Evolutionary conservation across 2,329 filamentous ascomycete species (phyloP), one percentile per base, ranked within the genome.

Genomic region (Cladosporium halotolerans): DNA sequence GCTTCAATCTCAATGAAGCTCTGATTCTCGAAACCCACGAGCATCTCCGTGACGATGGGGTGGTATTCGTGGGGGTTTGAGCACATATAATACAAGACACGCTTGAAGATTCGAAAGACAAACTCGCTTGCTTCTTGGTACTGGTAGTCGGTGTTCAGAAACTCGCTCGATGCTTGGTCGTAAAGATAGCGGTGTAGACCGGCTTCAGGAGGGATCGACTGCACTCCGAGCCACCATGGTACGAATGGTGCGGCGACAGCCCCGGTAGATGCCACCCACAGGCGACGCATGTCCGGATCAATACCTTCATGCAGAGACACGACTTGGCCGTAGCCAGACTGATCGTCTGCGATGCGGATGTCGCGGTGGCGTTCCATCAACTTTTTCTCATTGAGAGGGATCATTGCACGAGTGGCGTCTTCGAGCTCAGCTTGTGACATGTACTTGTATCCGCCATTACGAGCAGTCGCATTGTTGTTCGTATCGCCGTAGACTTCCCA

Each of bases 351-450:
- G 23, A 70, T 70, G 9, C 67, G 61, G 36, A 61, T 66, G 50
- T 70, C 68, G 19, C 68, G 66, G 6, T 69, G 67, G 7, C 67
- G 64, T 19, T 70, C 68, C 58, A 75, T 74, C 2, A 79, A 65
- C 54, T 79, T 75, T 14, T 65, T 63, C 55, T 80, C 77, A 0
- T 75, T 76, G n/a, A 79, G 63, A 0, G 78, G 76, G 1, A 68
- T 70, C 63, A 75, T 77, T 13, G 71, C 66, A 1, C 62, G 60
- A 1, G 67, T 69, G 1, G 66, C 67, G n/a, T 68, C 60, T 46
- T 69, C 68, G 2, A 69, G 62, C 1, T 66, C 65, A 8, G 64
- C 66, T 56, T 68, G 68, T 1, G 66, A 69, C 66, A 70, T 69
- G 56, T 68, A 69, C 48, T 68, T 70, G 58, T 65, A 68, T 3